Base-by-base conservation (phyloP, 352 stramenopile genomes). In the Pseudoperonospora humuli region DNA sequence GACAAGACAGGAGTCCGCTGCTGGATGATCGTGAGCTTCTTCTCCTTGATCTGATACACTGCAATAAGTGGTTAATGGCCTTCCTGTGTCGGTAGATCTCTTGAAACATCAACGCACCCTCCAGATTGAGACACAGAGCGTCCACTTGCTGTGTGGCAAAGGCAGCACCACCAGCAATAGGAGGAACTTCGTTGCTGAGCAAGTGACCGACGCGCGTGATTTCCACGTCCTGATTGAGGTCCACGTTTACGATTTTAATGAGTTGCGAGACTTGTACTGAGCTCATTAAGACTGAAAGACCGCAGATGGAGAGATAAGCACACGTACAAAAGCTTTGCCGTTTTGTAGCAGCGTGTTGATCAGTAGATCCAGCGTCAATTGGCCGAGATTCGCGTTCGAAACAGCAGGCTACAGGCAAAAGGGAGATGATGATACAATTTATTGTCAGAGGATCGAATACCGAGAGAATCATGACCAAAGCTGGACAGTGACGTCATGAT, bases 351-450 rank as follows among this genome's bases (percentile, higher is more conserved):
- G 51, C 48, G 76, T 86, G 53, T 87, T 92, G 54, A 87, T 54
- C 25, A 85, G 23, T 21, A 88, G 62, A 53, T 89, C 79, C n/a
- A 89, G 48, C 15, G 72, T 72, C 45, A 92, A 49, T 53, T 92
- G 79, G 15, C 79, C 79, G 24, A 92, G 43, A 50, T 92, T 92
- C n/a, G 74, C 79, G 44, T 72, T 85, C 5, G 79, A 92, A 32
- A 92, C 62, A 11, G 67, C 70, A 4, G 79, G 79, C 79, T 92
- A 19, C 17, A 14, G 24, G 11, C 3, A 41, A 25, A 50, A 15
- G 7, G 0, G 5, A 36, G 17, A n/a, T 40, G 26, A 58, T 29
- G 41, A 54, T 51, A 54, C 35, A 50, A 15, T 42, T 31, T 10
- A 49, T 29, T 28, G 41, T 58, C 14, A 58, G 41, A 18, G 7